Conservation (phyloP, 1,139 yeast genomes). For the Hansenula lynferdii region DNA sequence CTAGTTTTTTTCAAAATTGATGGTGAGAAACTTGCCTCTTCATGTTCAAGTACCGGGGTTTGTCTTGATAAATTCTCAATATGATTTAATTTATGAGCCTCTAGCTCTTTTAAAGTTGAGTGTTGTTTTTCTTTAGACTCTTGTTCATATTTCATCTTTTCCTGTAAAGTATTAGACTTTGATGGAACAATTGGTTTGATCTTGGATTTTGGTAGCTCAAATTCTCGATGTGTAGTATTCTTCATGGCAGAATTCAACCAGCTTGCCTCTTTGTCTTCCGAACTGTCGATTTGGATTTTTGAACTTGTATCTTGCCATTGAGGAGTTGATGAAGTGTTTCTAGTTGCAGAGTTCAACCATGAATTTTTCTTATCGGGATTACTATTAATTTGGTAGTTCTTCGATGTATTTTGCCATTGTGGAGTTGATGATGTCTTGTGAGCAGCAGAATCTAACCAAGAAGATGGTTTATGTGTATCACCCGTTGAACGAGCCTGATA, state of each 20-base stretch:
- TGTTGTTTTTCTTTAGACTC: slow-evolving; percentile 4
- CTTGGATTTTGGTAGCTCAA: slow-evolving; percentile 16
- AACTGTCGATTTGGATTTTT: slow-evolving; percentile 5
- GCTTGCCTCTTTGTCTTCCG: slow-evolving; percentile 3
- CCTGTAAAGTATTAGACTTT: slow-evolving; percentile 15
- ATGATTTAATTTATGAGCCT: slow-evolving; percentile 12
- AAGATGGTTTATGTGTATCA: background rate
- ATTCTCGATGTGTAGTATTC: slow-evolving; percentile 6
- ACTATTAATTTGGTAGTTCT: background rate
- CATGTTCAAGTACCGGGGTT: slow-evolving; percentile 4
- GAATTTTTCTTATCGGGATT: slow-evolving; percentile 1
- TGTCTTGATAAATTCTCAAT: background rate
- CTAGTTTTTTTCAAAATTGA: slow-evolving; percentile 16
- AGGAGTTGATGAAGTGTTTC: slow-evolving; percentile 2
- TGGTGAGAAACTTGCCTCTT: slow-evolving; percentile 6
- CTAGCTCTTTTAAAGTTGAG: slow-evolving; percentile 9
- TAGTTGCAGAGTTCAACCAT: slow-evolving; percentile 12
- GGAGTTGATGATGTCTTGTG: slow-evolving; percentile 1
- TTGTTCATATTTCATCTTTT: slow-evolving; percentile 6
- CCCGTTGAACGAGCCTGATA: background rate
- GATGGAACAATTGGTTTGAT: slow-evolving; percentile 19
- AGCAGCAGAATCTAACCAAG: slow-evolving; percentile 6
- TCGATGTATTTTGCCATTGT: slow-evolving; percentile 1
- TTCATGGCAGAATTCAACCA: slow-evolving; percentile 21
- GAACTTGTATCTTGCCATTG: slow-evolving; percentile 2